Base-by-base conservation (phyloP, 805 yeast genomes). In the Candida vaughaniae region DNA sequence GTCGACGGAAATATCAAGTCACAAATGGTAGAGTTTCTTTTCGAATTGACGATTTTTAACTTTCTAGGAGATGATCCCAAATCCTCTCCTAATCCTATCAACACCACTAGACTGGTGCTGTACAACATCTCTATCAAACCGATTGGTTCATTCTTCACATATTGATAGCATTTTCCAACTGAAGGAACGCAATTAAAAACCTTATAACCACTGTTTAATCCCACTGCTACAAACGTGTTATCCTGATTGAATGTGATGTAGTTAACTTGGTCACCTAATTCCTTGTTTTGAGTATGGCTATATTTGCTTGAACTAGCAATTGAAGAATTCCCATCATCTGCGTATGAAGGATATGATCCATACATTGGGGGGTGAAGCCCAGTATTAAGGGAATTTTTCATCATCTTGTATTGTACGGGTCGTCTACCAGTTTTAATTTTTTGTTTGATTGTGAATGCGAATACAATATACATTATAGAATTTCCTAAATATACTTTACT, bases 41-140 rank as follows among this genome's bases (percentile, higher is more conserved):
- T 87, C 2, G 96, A 86, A 62, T 93, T 93, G 39, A 90, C 69
- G 36, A 91, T 80, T 53, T 81, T 80, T 42, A 91, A 71, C 46
- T 89, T 78, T 42, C 96, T 71, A n/a, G 95, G 95, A 6, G 87
- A 78, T 12, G 80, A 71, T 6, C 72, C 72, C 4, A 85, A 80
- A 44, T 76, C 82, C 38, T 81, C 86, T 2, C 90, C 91, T 34
- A 78, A 64, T 6, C 89, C 91, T 2, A 87, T 95, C 5, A 87
- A 66, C 0, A 95, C 96, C 16, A 93, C 76, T 25, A 91, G 69
- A 5, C 95, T 84, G 0, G 98, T 88, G 29, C 89, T 74, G 53
- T 89, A 91, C 17, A 91, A 74, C 97, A 93, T 90, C 55, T 89
- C 96, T 8, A 88, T 80, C 1, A 85, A 73, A 1, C 82, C 82